Evolutionary conservation across 805 yeast species (phyloP).

Genomic region (Zygosaccharomyces bisporus): DNA sequence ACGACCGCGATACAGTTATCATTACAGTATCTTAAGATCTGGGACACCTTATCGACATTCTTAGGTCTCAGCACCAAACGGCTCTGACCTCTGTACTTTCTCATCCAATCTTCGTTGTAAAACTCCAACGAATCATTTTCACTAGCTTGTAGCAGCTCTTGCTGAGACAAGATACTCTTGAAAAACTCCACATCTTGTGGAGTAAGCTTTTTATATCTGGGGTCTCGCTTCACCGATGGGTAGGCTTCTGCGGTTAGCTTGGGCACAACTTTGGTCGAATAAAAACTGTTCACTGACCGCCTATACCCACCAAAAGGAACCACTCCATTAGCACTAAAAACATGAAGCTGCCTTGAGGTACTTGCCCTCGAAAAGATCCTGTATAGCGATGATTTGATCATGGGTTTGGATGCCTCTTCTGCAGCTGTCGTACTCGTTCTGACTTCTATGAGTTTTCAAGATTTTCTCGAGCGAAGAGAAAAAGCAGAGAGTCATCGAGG

Average conservation of each 20-base stretch:
- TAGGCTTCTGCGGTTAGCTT: constrained; percentile 68
- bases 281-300: constrained; percentile 2
- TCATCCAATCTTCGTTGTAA: constrained; percentile 91
- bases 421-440: background rate
- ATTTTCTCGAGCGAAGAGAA: background rate
- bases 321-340: background rate
- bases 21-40: constrained; percentile 76
- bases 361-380: constrained; percentile 10
- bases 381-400: constrained; percentile 10
- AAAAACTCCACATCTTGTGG: constrained; percentile 59
- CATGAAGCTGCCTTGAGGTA: constrained; percentile 3
- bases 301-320: background rate
- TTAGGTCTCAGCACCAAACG: constrained; percentile 77
- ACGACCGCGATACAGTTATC: constrained; percentile 75
- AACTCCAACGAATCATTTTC: constrained; percentile 61
- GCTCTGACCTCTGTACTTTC: constrained; percentile 87
- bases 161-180: constrained; percentile 50
- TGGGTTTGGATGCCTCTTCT: background rate
- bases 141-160: constrained; percentile 43
- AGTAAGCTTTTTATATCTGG: constrained; percentile 49
- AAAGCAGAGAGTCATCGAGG: background rate
- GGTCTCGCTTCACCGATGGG: constrained; percentile 51
- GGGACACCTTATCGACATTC: constrained; percentile 69
- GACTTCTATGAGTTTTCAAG: background rate
- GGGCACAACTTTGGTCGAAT: constrained; percentile 26